Evolutionary conservation across 1,284 basidiomycete genomes (phyloP).

Genomic region (Ustilago bromivora): DNA sequence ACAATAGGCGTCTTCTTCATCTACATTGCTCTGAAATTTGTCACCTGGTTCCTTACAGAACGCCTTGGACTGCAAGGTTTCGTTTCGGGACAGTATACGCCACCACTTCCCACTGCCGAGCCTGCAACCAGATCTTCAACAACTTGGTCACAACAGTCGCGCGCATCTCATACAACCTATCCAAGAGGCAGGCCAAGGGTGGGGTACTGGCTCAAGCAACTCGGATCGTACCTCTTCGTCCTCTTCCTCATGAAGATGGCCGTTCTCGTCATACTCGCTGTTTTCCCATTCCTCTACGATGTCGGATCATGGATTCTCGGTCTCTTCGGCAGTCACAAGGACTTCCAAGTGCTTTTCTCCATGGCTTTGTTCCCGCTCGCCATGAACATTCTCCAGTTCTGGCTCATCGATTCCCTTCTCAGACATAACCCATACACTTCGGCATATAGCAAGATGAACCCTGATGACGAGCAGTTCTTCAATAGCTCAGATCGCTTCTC

Average conservation of each 20-base stretch:
- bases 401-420: constrained; percentile 67
- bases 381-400: constrained; percentile 76
- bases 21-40: constrained; percentile 80
- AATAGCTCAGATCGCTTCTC: constrained; percentile 35
- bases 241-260: constrained; percentile 85
- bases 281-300: constrained; percentile 76
- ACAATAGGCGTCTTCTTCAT: constrained; percentile 89
- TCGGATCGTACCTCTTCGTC: constrained; percentile 84
- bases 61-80: constrained; percentile 80
- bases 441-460: constrained; percentile 51
- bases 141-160: constrained; percentile 9
- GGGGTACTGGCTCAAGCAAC: constrained; percentile 83
- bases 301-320: constrained; percentile 84
- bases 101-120: constrained; percentile 20
- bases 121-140: constrained; percentile 8
- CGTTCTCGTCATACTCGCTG: constrained; percentile 81
- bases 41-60: constrained; percentile 79
- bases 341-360: constrained; percentile 71
- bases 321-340: constrained; percentile 77
- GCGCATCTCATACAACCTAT: constrained; percentile 17
- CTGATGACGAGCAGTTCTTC: constrained; percentile 38
- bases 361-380: constrained; percentile 93
- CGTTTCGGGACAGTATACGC: constrained; percentile 82
- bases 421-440: constrained; percentile 61
- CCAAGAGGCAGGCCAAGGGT: constrained; percentile 50